Evolutionary conservation across 1,284 basidiomycete genomes (phyloP).

Genomic region (Ceratobasidium sp.): DNA sequence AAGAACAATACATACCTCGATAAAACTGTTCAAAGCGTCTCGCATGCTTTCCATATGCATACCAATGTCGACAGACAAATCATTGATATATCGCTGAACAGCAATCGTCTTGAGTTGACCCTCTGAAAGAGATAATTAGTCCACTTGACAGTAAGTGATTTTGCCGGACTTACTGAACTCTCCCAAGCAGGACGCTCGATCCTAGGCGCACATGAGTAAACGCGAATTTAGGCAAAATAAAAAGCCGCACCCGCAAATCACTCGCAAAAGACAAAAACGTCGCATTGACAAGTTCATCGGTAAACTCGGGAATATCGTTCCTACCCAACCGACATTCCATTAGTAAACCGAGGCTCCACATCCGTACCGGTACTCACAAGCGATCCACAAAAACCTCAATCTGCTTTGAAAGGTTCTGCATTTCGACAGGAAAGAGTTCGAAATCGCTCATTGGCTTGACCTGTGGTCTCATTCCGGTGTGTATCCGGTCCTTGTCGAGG

Average conservation of each 20-base stretch:
- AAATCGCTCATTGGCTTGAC: slow-evolving; percentile 13
- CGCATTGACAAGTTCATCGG: slow-evolving; percentile 72
- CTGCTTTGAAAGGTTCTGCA: slow-evolving; percentile 11
- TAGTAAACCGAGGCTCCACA: neutral
- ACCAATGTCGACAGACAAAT: slow-evolving; percentile 71
- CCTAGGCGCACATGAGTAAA: slow-evolving; percentile 57
- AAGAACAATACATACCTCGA: slow-evolving; percentile 68
- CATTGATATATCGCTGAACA: slow-evolving; percentile 77
- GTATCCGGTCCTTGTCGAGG: slow-evolving; percentile 16
- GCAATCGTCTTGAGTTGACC: slow-evolving; percentile 53
- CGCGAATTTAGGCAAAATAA: neutral
- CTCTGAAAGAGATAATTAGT: neutral
- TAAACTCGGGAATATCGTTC: slow-evolving; percentile 55
- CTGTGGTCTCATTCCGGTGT: slow-evolving; percentile 40
- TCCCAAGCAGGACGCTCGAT: slow-evolving; percentile 74
- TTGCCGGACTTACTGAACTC: slow-evolving; percentile 59
- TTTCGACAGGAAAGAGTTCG: slow-evolving; percentile 23
- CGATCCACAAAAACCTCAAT: slow-evolving; percentile 28
- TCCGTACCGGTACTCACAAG: slow-evolving; percentile 9
- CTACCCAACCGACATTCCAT: neutral
- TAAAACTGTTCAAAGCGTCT: slow-evolving; percentile 71
- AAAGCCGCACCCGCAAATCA: slow-evolving; percentile 63
- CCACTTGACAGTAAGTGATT: neutral
- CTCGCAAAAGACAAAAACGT: slow-evolving; percentile 73
- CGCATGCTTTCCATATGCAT: slow-evolving; percentile 76